Evolutionary conservation across 192 early-diverging fungal genomes (phyloP).

Genomic region (Endogone sp.): DNA sequence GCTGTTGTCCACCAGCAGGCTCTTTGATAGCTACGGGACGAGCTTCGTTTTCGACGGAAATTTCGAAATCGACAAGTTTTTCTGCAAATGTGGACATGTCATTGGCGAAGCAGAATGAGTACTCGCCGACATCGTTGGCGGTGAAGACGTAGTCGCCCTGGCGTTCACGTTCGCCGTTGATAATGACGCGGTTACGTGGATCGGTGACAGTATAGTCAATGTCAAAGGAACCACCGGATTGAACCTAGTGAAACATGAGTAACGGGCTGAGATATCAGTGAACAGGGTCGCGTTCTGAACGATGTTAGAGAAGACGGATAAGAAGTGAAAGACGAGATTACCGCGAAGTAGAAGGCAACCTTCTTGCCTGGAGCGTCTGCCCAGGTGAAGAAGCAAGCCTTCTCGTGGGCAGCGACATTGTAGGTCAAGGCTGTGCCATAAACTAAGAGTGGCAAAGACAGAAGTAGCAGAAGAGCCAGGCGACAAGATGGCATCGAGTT

Average conservation of each 20-base stretch:
- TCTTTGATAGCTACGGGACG: constrained; percentile 36
- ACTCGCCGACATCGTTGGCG: constrained; percentile 83
- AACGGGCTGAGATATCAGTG: neutral
- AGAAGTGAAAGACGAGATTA: constrained; percentile 44
- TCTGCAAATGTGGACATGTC: constrained; percentile 91
- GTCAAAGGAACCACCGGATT: constrained; percentile 95
- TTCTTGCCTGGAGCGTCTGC: constrained; percentile 83
- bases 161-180: constrained; percentile 81
- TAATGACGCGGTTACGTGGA: constrained; percentile 63
- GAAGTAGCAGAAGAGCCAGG: neutral
- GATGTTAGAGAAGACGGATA: neutral
- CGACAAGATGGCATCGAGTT: neutral
- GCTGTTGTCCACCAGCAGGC: constrained; percentile 34
- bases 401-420: constrained; percentile 83
- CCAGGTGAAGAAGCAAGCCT: constrained; percentile 86
- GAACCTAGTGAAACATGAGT: constrained; percentile 57
- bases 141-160: constrained; percentile 96
- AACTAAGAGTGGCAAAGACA: neutral
- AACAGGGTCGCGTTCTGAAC: neutral
- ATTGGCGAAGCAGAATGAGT: constrained; percentile 97
- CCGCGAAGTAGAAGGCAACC: constrained; percentile 96
- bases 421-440: constrained; percentile 69
- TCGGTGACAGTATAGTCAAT: constrained; percentile 89
- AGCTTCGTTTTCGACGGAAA: constrained; percentile 85
- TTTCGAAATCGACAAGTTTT: constrained; percentile 95